Conservation (phyloP, 2,329 filamentous ascomycete genomes). For the Clonostachys byssicola region DNA sequence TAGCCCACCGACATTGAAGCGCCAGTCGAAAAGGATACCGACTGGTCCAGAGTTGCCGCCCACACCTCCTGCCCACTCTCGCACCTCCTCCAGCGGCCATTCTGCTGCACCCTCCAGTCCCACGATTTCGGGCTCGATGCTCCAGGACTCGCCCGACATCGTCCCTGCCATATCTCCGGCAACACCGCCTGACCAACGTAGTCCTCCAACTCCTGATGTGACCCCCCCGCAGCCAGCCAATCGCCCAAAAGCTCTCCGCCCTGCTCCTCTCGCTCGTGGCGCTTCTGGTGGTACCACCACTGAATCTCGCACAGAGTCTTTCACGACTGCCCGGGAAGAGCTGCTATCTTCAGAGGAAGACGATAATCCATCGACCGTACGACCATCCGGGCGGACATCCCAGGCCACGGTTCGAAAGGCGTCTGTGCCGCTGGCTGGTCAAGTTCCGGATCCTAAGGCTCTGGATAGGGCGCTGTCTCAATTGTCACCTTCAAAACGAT, state of each 20-base stretch:
- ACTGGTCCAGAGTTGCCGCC: slow-evolving; percentile 50
- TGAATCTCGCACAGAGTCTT: slow-evolving; percentile 65
- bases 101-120: slow-evolving; percentile 37
- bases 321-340: slow-evolving; percentile 66
- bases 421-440: slow-evolving; percentile 13
- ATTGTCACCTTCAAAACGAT: slow-evolving; percentile 27
- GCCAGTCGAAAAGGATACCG: slow-evolving; percentile 33
- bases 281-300: slow-evolving; percentile 49
- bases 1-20: slow-evolving; percentile 32
- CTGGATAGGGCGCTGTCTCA: slow-evolving; percentile 36
- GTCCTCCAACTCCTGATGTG: slow-evolving; percentile 70
- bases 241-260: slow-evolving; percentile 39
- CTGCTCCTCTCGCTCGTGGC: slow-evolving; percentile 40
- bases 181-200: slow-evolving; percentile 62
- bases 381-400: slow-evolving; percentile 35
- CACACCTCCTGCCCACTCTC: slow-evolving; percentile 59
- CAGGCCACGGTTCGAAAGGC: slow-evolving; percentile 36
- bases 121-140: slow-evolving; percentile 27
- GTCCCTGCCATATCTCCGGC: slow-evolving; percentile 36
- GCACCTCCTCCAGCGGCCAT: slow-evolving; percentile 49
- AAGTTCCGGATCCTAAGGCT: slow-evolving; percentile 19
- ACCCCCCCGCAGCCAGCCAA: slow-evolving; percentile 58
- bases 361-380: slow-evolving; percentile 34
- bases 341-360: slow-evolving; percentile 60
- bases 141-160: slow-evolving; percentile 28